Conservation (phyloP, 176 grass and related monocot genomes). For the Rhipidocladum racemiflorum region DNA sequence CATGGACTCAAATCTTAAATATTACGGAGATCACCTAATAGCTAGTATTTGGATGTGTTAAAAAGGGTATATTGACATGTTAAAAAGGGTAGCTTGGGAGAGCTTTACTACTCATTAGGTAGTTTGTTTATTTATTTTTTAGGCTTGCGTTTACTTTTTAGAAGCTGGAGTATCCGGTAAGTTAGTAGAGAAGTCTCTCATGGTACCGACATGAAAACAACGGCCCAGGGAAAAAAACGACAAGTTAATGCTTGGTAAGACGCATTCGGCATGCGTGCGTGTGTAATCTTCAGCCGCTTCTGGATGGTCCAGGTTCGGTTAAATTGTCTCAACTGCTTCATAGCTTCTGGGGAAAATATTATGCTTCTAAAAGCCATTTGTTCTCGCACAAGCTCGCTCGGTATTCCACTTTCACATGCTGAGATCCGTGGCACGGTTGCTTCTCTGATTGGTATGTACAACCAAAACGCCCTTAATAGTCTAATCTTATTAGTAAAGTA, state of each 20-base stretch:
- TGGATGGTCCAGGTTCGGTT: conserved; percentile 24
- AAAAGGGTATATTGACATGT: background rate
- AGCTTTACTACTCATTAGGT: background rate
- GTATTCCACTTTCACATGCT: conserved; percentile 8
- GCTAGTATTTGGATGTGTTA: background rate
- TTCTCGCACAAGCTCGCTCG: background rate
- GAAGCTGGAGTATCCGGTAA: background rate
- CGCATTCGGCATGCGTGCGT: background rate
- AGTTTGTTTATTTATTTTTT: background rate
- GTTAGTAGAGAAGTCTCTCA: background rate
- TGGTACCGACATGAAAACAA: background rate
- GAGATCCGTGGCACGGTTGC: background rate
- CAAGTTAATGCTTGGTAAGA: background rate
- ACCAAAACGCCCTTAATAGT: background rate
- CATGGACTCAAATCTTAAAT: background rate
- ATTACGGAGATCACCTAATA: background rate
- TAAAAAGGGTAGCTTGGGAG: background rate
- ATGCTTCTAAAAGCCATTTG: background rate
- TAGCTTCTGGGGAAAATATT: background rate
- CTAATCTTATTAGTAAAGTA: background rate
- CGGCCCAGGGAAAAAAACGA: background rate
- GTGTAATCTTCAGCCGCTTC: background rate
- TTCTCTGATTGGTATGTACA: conserved; percentile 17
- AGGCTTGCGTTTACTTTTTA: background rate
- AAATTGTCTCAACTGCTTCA: conserved; percentile 10